Evolutionary conservation across 805 yeast species (phyloP), one percentile per base, ranked within the genome.

Genomic region (Debaryomyces maramus): DNA sequence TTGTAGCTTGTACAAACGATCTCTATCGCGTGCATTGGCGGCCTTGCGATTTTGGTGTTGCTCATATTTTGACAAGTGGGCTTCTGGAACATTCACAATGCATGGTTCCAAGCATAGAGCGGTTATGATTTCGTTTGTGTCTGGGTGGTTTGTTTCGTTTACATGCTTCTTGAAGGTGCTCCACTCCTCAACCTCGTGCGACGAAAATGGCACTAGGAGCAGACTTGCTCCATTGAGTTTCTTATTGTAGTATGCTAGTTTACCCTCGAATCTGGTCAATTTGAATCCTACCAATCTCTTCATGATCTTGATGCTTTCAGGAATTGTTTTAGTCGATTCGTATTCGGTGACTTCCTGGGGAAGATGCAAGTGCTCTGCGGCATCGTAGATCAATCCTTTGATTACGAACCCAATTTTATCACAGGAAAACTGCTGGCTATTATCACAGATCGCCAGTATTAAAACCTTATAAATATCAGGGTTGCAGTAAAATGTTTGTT

Each of bases 271-370:
- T n/a, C 29, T 23, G 5, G 28, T 39, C 31, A 48, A 16, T 15
- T 11, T 18, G 23, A 37, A 31, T 19, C 51, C 50, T 6, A 49
- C 43, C 4, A 45, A 38, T 36, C 46, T 40, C 28, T 45, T 38
- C 27, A 55, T 37, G n/a, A 50, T 51, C 21, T 45, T 44, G 32
- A 44, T 52, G 32, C 46, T 47, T 35, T 55, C 58, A 2, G 53
- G 46, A 4, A 39, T 10, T 29, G 29, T 6, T 32, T 22, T 39
- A 13, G 35, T 14, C 7, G 20, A 18, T 23, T 30, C 42, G 32
- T 44, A 41, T 5, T 37, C 22, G 2, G 36, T 29, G 11, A 26
- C 14, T 16, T 49, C 54, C 3, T 23, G 29, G 1, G 55, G 54
- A 13, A 55, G 38, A 5, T 31, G 30, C n/a, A 51, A 38, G n/a